Evolutionary conservation across 2,329 filamentous ascomycete genomes (phyloP).

Genomic region (Botrytis elliptica): DNA sequence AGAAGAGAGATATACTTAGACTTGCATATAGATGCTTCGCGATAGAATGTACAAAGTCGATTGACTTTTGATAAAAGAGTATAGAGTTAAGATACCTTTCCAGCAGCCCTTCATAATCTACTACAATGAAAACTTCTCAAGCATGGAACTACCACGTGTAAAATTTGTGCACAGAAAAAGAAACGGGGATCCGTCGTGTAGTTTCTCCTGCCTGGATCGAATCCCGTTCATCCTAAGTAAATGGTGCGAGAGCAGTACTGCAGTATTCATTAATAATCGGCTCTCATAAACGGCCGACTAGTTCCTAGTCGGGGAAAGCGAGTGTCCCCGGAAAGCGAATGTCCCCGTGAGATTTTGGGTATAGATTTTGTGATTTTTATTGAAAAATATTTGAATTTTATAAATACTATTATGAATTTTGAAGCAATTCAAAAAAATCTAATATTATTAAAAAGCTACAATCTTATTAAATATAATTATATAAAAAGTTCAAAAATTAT

Average conservation of each 20-base stretch:
- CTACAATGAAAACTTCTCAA: not conserved
- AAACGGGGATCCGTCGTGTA: not conserved
- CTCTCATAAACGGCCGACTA: too few relatives aligned
- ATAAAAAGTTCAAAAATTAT: too few relatives aligned
- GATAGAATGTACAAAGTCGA: not conserved
- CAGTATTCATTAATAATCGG: conserved; percentile 8
- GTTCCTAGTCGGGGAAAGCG: too few relatives aligned
- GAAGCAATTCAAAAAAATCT: too few relatives aligned
- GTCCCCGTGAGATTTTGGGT: too few relatives aligned
- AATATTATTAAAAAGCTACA: too few relatives aligned
- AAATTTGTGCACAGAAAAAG: not conserved
- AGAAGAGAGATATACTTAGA: not conserved
- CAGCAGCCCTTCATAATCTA: not conserved
- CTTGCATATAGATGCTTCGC: not conserved
- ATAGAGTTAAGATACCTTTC: not conserved
- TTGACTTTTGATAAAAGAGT: not conserved
- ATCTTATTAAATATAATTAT: too few relatives aligned
- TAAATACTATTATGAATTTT: too few relatives aligned
- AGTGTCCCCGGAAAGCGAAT: too few relatives aligned
- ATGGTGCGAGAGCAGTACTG: not conserved
- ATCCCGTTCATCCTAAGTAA: not conserved
- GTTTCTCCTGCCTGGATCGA: not conserved
- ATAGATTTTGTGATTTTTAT: too few relatives aligned
- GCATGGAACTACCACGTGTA: not conserved
- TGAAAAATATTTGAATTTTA: too few relatives aligned